Conservation (phyloP, 768 basidiomycete genomes). For the Russula foetens region DNA sequence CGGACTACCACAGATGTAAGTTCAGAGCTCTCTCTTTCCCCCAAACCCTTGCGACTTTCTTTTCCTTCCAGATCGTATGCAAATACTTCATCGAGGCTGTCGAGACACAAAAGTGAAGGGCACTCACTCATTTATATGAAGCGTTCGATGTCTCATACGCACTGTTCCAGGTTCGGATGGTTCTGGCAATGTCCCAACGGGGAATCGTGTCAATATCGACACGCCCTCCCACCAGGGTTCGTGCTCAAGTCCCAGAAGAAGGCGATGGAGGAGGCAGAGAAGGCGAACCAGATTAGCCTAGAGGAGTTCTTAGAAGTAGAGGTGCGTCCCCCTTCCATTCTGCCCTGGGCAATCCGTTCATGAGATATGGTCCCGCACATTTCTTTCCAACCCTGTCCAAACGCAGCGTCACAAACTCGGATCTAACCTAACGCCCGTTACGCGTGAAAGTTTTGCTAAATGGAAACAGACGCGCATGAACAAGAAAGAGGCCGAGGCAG, state of each 20-base stretch:
- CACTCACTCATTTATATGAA: neutral
- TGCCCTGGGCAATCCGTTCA: too few relatives aligned
- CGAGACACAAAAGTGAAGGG: conserved; percentile 68
- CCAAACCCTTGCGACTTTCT: neutral
- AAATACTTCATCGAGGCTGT: conserved; percentile 96
- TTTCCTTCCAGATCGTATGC: conserved; percentile 76
- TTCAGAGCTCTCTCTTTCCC: neutral
- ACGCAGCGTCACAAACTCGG: conserved; percentile 89
- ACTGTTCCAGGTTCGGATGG: conserved; percentile 64
- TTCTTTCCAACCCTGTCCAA: neutral
- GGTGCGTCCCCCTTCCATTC: conserved; percentile 38
- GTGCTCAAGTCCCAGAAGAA: conserved; percentile 92
- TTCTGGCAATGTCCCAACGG: conserved; percentile 95
- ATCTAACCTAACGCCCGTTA: conserved; percentile 84
- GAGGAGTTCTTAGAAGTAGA: conserved; percentile 98
- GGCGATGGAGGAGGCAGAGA: conserved; percentile 83
- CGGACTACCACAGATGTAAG: conserved; percentile 84
- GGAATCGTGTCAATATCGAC: conserved; percentile 85
- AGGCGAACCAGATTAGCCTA: conserved; percentile 79
- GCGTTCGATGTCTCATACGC: too few relatives aligned
- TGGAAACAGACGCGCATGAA: conserved; percentile 96
- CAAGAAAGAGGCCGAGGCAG: conserved; percentile 89
- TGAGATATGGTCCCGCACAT: neutral
- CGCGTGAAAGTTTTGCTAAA: conserved; percentile 78
- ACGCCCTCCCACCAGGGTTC: conserved; percentile 93